Evolutionary conservation across 140 eudicot species (phyloP).

Genomic region (Oenanthe javanica): DNA sequence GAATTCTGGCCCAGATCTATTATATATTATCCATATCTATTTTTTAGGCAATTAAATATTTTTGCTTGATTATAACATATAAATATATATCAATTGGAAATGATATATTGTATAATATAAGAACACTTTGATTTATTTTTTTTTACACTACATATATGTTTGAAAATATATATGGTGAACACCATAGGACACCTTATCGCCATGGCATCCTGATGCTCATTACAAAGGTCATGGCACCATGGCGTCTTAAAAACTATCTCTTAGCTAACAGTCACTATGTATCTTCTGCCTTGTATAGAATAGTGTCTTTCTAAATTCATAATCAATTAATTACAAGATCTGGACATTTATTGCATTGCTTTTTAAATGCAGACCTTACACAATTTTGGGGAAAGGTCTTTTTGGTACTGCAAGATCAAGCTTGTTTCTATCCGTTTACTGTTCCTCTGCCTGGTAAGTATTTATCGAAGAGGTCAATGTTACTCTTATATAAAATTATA

Average conservation of each 20-base stretch:
- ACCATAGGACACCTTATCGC: not conserved
- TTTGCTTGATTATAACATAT: not conserved
- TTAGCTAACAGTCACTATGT: not conserved
- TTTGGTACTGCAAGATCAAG: constrained; percentile 98
- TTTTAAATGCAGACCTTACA: constrained; percentile 58
- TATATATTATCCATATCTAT: not conserved
- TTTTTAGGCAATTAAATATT: not conserved
- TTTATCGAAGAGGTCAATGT: not conserved
- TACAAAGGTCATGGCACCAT: not conserved
- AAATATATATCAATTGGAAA: not conserved
- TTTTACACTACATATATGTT: too few species aligned
- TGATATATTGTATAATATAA: not conserved
- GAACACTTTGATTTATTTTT: not conserved
- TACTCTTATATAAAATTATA: not conserved
- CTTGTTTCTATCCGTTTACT: constrained; percentile 77
- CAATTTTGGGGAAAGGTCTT: constrained; percentile 83
- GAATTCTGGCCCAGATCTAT: not conserved
- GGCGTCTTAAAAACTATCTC: not conserved
- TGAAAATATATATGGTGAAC: not conserved
- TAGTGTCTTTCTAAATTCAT: not conserved
- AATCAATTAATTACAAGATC: not conserved
- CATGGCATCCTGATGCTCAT: not conserved
- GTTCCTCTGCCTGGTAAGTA: constrained; percentile 96
- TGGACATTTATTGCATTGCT: not conserved
- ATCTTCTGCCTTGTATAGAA: not conserved